Evolutionary conservation across 169 alveolate species (phyloP).

Genomic region (Cryptosporidium meleagridis): DNA sequence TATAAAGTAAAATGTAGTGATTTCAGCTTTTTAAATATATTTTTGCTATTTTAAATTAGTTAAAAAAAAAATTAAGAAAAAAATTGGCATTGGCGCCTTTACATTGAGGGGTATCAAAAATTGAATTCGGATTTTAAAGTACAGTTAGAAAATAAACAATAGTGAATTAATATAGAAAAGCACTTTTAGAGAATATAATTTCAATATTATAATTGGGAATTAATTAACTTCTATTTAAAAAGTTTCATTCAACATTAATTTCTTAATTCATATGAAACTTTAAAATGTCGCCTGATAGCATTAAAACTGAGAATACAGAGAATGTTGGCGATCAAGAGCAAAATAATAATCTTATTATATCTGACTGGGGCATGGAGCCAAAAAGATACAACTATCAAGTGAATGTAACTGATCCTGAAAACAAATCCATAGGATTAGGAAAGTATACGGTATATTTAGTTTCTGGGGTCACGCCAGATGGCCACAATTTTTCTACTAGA

Average conservation of each 20-base stretch:
- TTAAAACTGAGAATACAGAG: slow-evolving; percentile 46
- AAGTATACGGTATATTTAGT: slow-evolving; percentile 74
- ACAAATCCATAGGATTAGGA: slow-evolving; percentile 69
- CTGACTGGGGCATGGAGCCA: slow-evolving; percentile 72
- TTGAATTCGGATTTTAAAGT: not conserved
- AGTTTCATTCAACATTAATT: not conserved
- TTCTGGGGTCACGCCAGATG: slow-evolving; percentile 75
- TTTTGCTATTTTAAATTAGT: not conserved
- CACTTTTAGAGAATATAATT: not conserved
- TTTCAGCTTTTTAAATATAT: not conserved
- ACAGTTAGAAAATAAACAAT: not conserved
- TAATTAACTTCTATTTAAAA: not conserved
- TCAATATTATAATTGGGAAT: not conserved
- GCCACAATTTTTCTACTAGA: slow-evolving; percentile 71
- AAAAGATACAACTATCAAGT: slow-evolving; percentile 49
- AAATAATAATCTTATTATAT: slow-evolving; percentile 23
- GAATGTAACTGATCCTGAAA: slow-evolving; percentile 70
- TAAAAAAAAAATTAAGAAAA: not conserved
- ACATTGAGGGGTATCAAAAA: slow-evolving; percentile 6
- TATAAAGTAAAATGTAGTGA: not conserved
- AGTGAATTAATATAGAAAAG: not conserved
- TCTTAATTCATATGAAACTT: not conserved
- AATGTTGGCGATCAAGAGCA: slow-evolving; percentile 37
- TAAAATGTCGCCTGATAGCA: slow-evolving; percentile 71
- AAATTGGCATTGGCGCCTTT: not conserved